Evolutionary conservation across 768 basidiomycete genomes (phyloP).

Genomic region (Psilocybe azurescens): DNA sequence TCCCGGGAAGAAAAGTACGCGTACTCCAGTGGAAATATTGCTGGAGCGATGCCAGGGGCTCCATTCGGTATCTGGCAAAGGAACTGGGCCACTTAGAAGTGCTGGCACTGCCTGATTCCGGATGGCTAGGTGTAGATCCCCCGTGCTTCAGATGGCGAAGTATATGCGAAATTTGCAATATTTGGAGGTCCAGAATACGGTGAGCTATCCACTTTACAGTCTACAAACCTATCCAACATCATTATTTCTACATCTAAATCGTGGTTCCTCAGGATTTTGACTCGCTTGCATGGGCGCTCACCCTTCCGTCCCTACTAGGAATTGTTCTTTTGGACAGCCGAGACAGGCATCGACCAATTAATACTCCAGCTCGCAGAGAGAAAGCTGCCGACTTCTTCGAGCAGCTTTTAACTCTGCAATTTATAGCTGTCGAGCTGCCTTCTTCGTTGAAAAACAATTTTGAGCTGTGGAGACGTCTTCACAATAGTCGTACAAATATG

Average conservation of each 20-base stretch:
- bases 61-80: neutral
- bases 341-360: constrained; percentile 1
- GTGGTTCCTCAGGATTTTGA: too few relatives aligned
- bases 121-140: neutral
- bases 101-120: constrained; percentile 2
- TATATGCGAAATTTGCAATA: constrained; percentile 4
- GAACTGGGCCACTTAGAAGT: neutral
- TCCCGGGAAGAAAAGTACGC: constrained; percentile 5
- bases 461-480: too few relatives aligned
- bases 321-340: neutral
- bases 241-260: too few relatives aligned
- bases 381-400: neutral
- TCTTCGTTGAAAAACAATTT: too few relatives aligned
- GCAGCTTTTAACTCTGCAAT: neutral
- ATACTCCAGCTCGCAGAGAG: neutral
- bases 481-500: too few relatives aligned
- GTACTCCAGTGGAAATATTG: constrained; percentile 2
- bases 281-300: neutral
- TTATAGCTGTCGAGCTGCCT: too few relatives aligned
- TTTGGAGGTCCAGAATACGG: constrained; percentile 7
- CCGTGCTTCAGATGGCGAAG: neutral
- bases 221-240: neutral
- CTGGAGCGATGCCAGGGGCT: constrained; percentile 1
- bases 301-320: neutral
- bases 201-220: neutral